Evolutionary conservation across 345 rosid species (phyloP).

Genomic region (Noccaea bulbosa): DNA sequence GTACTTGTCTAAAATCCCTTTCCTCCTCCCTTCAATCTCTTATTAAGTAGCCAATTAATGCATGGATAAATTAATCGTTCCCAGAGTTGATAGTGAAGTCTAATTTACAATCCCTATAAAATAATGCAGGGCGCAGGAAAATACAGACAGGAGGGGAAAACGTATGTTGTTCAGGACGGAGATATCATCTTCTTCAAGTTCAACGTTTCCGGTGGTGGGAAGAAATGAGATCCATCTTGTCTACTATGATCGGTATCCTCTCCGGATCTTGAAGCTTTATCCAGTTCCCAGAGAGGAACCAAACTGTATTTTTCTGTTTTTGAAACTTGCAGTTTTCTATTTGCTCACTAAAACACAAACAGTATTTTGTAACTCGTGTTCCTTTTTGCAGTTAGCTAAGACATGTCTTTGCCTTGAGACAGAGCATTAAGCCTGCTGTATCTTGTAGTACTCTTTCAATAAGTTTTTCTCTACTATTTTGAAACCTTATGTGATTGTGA

Average conservation of each 20-base stretch:
- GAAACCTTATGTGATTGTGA: neutral
- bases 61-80: neutral
- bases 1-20: constrained; percentile 43
- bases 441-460: constrained; percentile 27
- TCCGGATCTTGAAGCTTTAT: constrained; percentile 29
- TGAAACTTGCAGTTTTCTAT: constrained; percentile 31
- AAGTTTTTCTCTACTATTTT: constrained; percentile 9
- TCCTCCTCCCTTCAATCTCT: neutral
- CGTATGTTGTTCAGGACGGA: constrained; percentile 91
- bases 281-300: constrained; percentile 30
- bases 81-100: neutral
- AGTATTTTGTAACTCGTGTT: constrained; percentile 27
- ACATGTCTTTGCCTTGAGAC: constrained; percentile 29
- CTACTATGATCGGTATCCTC: constrained; percentile 31
- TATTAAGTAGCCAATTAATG: no score
- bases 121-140: constrained; percentile 82
- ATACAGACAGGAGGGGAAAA: constrained; percentile 93
- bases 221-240: constrained; percentile 61
- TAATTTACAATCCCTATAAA: neutral
- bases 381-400: constrained; percentile 34
- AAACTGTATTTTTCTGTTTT: constrained; percentile 28
- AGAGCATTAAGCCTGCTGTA: constrained; percentile 26
- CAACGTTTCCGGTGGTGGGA: constrained; percentile 95
- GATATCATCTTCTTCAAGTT: constrained; percentile 96
- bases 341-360: constrained; percentile 28